These are phyloP conservation scores for Phialophora macrospora DNA, from an alignment of 2,329 filamentous ascomycete genomes.

Conservation along the genomic window DNA sequence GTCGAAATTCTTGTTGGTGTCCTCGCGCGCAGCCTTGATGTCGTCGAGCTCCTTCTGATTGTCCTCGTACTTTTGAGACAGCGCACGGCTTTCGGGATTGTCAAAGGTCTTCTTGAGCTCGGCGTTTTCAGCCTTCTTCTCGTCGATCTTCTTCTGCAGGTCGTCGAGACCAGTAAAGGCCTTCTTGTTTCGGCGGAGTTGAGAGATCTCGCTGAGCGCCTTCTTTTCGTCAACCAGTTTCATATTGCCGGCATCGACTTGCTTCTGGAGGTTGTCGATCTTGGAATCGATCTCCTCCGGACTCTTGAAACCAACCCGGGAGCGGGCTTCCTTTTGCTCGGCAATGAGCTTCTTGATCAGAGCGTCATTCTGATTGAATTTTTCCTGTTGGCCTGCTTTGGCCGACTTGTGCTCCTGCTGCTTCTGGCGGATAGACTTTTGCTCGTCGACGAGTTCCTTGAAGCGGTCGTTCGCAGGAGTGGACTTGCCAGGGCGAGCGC, in stretches of 20 bases:
- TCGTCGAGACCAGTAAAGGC: constrained; percentile 84
- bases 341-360: constrained; percentile 81
- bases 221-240: constrained; percentile 98
- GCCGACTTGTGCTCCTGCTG: constrained; percentile 86
- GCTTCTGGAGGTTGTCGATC: constrained; percentile 78
- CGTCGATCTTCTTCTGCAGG: constrained; percentile 85
- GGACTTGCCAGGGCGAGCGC: constrained; percentile 79
- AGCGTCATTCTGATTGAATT: constrained; percentile 90
- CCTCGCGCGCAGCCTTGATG: constrained; percentile 91
- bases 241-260: constrained; percentile 88
- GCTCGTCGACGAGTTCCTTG: constrained; percentile 69
- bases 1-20: constrained; percentile 86
- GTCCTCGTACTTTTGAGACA: constrained; percentile 82
- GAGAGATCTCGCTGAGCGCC: constrained; percentile 79
- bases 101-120: constrained; percentile 87
- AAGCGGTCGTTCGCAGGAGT: constrained; percentile 78
- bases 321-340: constrained; percentile 84
- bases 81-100: constrained; percentile 85
- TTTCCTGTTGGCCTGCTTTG: constrained; percentile 77
- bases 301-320: constrained; percentile 82
- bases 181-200: constrained; percentile 86
- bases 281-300: constrained; percentile 84
- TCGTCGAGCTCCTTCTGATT: constrained; percentile 85
- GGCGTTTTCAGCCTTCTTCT: constrained; percentile 83
- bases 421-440: constrained; percentile 81